phyloP scores from a whole-genome alignment of 345 rosid species.

The Syzygium aromaticum region DNA sequence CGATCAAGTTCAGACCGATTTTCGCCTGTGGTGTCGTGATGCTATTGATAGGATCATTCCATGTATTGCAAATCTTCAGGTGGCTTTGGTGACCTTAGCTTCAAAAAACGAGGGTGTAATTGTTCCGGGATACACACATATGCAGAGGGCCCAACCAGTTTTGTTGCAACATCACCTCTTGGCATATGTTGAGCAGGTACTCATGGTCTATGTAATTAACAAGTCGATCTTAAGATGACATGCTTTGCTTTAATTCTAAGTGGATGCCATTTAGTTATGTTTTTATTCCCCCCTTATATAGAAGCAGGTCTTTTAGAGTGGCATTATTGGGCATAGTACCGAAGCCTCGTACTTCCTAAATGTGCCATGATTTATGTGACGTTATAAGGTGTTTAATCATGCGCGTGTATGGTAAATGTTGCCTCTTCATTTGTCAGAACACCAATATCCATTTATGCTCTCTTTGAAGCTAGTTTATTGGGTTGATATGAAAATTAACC shows the following conservation, averaged over 20 bases:
- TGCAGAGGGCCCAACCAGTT: constrained; percentile 95
- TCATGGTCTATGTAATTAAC: neutral
- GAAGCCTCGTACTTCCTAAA: neutral
- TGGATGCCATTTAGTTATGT: neutral
- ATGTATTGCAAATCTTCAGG: constrained; percentile 44
- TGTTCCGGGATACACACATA: constrained; percentile 93
- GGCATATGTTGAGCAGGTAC: constrained; percentile 89
- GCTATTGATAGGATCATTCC: constrained; percentile 58
- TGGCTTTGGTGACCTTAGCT: constrained; percentile 65
- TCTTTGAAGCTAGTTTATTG: neutral
- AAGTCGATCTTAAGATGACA: neutral
- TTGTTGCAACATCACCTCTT: constrained; percentile 75
- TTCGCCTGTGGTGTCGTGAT: constrained; percentile 89
- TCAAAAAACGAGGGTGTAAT: constrained; percentile 55
- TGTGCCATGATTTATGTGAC: neutral
- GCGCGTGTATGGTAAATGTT: neutral
- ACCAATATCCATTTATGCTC: neutral
- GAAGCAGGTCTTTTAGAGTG: neutral
- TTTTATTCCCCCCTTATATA: neutral
- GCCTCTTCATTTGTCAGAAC: neutral
- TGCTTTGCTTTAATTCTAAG: neutral
- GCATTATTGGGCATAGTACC: neutral
- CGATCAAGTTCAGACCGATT: constrained; percentile 87
- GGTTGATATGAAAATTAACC: neutral
- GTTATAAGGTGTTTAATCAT: neutral